Evolutionary conservation across 495 filamentous ascomycete species (phyloP), one percentile per base, ranked within the genome.

Genomic region (Penicillium steckii): DNA sequence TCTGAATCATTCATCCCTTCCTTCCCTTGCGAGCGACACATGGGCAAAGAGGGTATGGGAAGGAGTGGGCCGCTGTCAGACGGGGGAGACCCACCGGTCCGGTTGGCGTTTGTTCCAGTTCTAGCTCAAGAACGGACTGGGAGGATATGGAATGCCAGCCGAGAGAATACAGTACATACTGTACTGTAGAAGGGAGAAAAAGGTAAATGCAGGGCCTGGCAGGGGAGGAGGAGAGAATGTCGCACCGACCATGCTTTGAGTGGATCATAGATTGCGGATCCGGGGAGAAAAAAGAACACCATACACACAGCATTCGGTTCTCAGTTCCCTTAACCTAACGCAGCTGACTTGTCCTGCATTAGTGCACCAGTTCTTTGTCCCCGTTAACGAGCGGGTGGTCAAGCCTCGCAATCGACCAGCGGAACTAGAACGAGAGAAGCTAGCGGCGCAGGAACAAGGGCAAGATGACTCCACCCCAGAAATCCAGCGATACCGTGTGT

Each of bases 291-390:
- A n/a, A n/a, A n/a, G n/a, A n/a, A n/a, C n/a, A n/a, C n/a, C n/a
- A n/a, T n/a, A n/a, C n/a, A n/a, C n/a, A n/a, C n/a, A n/a, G n/a
- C n/a, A n/a, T n/a, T n/a, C n/a, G n/a, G n/a, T n/a, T n/a, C n/a
- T n/a, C n/a, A n/a, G n/a, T n/a, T n/a, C n/a, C n/a, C n/a, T n/a
- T n/a, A 43, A 37, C 21, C 18, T 3, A 33, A 27, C 19, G 19
- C 22, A 26, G 42, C 33, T 26, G 26, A 51, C 32, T 5, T 44
- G 18, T 45, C 37, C 30, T 15, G 21, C 43, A 55, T 47, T 53
- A 60, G 86, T 94, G 81, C 90, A 97, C 61, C 90, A 92, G 67
- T 97, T 96, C 75, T 86, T 86, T 70, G 89, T 95, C 25, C 73
- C 67, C 50, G 78, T 81, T 49, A 78, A 83, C 22, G 65, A 74